phyloP scores from a whole-genome alignment of 1,284 basidiomycete species.

The Papiliotrema nemorosa region DNA sequence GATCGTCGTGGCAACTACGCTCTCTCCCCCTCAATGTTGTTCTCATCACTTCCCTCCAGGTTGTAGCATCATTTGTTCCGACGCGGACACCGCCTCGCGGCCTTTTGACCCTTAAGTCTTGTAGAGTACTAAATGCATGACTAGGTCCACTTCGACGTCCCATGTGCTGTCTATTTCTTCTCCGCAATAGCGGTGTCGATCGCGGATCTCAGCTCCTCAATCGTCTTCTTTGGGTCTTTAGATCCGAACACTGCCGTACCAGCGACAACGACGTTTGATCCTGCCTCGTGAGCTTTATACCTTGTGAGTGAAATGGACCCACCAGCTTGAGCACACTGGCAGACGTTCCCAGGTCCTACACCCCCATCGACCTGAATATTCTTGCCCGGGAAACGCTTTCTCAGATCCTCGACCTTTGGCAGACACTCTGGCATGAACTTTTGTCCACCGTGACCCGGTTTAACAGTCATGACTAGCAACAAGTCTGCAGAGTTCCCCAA shows the following conservation, averaged over 20 bases:
- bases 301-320: conserved; percentile 28
- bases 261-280: conserved; percentile 96
- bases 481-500: conserved; percentile 79
- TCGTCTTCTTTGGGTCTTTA: conserved; percentile 71
- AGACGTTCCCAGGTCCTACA: conserved; percentile 86
- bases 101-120: too few relatives aligned
- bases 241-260: conserved; percentile 94
- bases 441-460: conserved; percentile 90
- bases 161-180: neutral
- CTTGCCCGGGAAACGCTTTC: conserved; percentile 75
- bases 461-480: conserved; percentile 96
- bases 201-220: conserved; percentile 64
- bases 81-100: too few relatives aligned
- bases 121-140: too few relatives aligned
- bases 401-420: conserved; percentile 73
- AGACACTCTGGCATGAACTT: conserved; percentile 94
- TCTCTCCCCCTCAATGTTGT: neutral
- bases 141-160: too few relatives aligned
- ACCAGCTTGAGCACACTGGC: conserved; percentile 86
- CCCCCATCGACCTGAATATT: conserved; percentile 99
- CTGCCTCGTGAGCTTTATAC: conserved; percentile 48
- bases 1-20: neutral
- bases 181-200: conserved; percentile 58
- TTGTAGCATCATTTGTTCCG: too few relatives aligned
- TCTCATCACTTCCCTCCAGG: neutral